A percentile compares a stretch with the other conserved stretches of the same genome.
These are phyloP conservation scores for Blakeslea trispora DNA, from an alignment of 371 early-diverging fungal species.

Conservation along the genomic window DNA sequence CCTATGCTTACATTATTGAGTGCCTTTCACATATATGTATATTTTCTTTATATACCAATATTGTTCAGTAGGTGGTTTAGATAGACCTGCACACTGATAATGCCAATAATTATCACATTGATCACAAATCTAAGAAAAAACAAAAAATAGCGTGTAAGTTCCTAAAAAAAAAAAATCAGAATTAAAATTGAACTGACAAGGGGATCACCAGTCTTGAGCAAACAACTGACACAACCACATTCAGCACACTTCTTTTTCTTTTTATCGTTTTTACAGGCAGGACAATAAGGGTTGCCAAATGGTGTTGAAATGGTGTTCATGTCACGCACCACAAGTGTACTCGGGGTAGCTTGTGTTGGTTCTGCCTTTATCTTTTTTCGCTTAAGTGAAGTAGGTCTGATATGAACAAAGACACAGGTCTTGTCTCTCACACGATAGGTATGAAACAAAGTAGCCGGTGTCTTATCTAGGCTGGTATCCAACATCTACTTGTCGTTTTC, in stretches of 20 bases:
- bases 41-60: slow-evolving; percentile 35
- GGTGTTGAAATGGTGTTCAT: slow-evolving; percentile 1
- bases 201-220: slow-evolving; percentile 55
- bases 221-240: slow-evolving; percentile 59
- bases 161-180: background rate
- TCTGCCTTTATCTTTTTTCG: background rate
- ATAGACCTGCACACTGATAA: slow-evolving; percentile 46
- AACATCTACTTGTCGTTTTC: no score
- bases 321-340: background rate
- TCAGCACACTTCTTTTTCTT: slow-evolving; percentile 37
- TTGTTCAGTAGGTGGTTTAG: slow-evolving; percentile 42
- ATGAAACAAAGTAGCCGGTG: slow-evolving; percentile 16
- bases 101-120: slow-evolving; percentile 63
- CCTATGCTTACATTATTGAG: no score
- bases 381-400: background rate
- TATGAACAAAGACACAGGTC: slow-evolving; percentile 25
- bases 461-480: slow-evolving; percentile 20
- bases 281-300: slow-evolving; percentile 14
- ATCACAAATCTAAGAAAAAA: slow-evolving; percentile 48
- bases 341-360: background rate
- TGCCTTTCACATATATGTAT: background rate
- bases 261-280: slow-evolving; percentile 53
- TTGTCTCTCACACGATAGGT: slow-evolving; percentile 33
- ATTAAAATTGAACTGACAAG: slow-evolving; percentile 30
- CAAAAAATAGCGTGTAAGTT: no score